Evolutionary conservation across 495 filamentous ascomycete genomes (phyloP), one percentile per base, ranked within the genome.

Genomic region (Podospora pseudopauciseta): DNA sequence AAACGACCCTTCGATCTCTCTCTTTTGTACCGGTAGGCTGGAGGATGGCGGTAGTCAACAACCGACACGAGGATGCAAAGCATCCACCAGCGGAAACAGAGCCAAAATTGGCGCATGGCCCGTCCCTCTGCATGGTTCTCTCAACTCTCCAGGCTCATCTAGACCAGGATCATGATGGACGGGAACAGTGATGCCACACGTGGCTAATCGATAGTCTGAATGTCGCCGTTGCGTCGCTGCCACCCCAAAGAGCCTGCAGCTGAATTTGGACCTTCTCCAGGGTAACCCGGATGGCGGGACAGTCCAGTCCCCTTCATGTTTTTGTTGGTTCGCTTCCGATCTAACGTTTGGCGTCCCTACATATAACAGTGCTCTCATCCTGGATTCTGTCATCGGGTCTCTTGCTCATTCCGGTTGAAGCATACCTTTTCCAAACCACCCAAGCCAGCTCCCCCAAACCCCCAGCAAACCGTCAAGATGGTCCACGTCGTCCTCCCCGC

Each of bases 401-500:
- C n/a, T 58, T 19, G 55, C n/a, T 58, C 23, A 19, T 26, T n/a
- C 13, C 23, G 6, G n/a, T 58, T 58, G 18, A 9, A 58, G n/a
- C 55, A n/a, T 58, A 20, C 55, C 13, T 20, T n/a, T 19, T 58
- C 55, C 13, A 58, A 4, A 20, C 18, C 13, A 58, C 23, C 23
- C 55, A 9, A 58, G n/a, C n/a, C 55, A 20, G n/a, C n/a, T 18
- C 54, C 54, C 15, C 54, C 4, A 62, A 62, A 18, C 11, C 20
- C 13, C 19, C 60, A 62, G 27, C 27, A 27, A 27, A 18, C 60
- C 23, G 26, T n/a, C 55, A 74, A 60, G 11, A 80, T 79, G 78
- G 68, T 67, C 20, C 66, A 74, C 28, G 63, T 72, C 56, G 68
- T 80, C 49, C 73, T 79, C 23, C 78, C 78, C 26, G 78, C 76